phyloP scores from a whole-genome alignment of 257 asterid species.

The Oldenlandia corymbosa region DNA sequence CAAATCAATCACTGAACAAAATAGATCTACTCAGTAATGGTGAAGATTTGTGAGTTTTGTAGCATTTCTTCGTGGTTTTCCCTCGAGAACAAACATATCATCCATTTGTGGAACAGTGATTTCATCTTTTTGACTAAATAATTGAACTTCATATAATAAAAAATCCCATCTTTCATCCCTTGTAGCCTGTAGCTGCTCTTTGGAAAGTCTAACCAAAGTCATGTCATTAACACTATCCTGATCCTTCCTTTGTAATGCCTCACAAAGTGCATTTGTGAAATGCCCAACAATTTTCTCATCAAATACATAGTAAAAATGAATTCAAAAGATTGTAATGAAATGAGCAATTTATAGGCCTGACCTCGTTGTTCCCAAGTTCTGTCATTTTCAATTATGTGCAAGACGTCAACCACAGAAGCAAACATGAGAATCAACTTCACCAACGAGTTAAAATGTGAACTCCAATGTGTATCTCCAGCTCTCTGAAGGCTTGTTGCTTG shows the following conservation, averaged over 20 bases:
- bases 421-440: neutral
- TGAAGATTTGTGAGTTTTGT: neutral
- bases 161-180: neutral
- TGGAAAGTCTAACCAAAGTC: neutral
- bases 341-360: neutral
- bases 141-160: neutral
- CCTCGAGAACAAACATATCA: neutral
- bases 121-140: neutral
- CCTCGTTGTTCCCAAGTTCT: neutral
- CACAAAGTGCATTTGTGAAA: neutral
- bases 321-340: neutral
- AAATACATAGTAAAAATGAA: too few species aligned
- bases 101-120: constrained; percentile 1
- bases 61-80: neutral
- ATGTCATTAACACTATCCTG: neutral
- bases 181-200: neutral
- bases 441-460: neutral
- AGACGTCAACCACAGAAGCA: neutral
- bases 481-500: neutral
- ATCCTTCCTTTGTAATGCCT: neutral
- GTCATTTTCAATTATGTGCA: too few species aligned
- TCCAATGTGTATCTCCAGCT: neutral
- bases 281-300: neutral
- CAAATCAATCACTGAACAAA: too few species aligned
- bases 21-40: neutral